These are phyloP conservation scores for Anthracocystis walkeri DNA, from an alignment of 1,284 basidiomycete genomes.

Conservation along the genomic window DNA sequence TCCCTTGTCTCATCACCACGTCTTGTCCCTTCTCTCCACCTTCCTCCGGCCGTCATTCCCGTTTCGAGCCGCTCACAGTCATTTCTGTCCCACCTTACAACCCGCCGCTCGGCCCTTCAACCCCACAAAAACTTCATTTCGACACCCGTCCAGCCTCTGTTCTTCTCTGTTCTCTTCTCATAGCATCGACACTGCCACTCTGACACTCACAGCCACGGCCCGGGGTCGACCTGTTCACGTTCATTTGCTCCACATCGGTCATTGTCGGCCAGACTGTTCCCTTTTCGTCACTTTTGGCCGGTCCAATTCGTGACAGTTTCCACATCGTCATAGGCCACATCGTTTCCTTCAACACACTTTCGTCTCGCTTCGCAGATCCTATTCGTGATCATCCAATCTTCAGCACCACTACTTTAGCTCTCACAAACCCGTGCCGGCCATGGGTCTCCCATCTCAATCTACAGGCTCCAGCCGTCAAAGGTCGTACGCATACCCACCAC, in stretches of 20 bases:
- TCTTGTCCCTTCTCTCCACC: neutral
- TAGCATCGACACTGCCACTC: constrained; percentile 18
- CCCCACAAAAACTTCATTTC: constrained; percentile 7
- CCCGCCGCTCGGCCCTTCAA: constrained; percentile 1
- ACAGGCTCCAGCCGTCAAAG: constrained; percentile 35
- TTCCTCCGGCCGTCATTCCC: neutral
- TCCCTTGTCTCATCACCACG: neutral
- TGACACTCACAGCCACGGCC: neutral
- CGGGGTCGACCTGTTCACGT: neutral
- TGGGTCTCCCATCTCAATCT: constrained; percentile 25
- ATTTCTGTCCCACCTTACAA: neutral
- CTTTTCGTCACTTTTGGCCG: constrained; percentile 22
- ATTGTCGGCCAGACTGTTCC: neutral
- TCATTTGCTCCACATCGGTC: neutral
- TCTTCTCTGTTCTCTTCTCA: neutral
- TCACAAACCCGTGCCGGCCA: constrained; percentile 26
- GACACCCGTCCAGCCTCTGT: neutral
- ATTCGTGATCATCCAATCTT: too few relatives aligned
- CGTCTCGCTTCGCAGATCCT: too few relatives aligned
- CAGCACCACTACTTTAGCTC: neutral
- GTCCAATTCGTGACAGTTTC: constrained; percentile 9
- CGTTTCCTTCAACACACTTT: neutral
- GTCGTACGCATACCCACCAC: constrained; percentile 40
- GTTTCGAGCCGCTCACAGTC: neutral
- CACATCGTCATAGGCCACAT: neutral